Percentiles rank a stretch among this genome's conserved stretches.
Evolutionary conservation across 1,284 basidiomycete genomes (phyloP).

Genomic region (Pterulicium gracile): DNA sequence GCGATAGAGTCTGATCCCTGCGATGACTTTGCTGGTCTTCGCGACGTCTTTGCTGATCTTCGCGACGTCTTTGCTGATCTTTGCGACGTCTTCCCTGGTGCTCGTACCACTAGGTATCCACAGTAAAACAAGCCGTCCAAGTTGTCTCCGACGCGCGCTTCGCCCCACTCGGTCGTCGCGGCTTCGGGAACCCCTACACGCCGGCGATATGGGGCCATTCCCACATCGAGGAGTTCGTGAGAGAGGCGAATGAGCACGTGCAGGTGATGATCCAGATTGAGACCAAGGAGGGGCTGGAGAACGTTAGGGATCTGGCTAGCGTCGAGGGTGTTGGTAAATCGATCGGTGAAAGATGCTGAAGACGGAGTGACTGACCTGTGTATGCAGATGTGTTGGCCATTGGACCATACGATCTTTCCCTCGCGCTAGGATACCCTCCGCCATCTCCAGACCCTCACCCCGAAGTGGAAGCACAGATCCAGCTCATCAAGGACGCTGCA

Average conservation of each 20-base stretch:
- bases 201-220: conserved; percentile 44
- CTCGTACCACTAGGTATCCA: conserved; percentile 33
- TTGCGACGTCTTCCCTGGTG: neutral
- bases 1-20: no score
- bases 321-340: conserved; percentile 54
- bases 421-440: conserved; percentile 43
- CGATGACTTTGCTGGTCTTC: no score
- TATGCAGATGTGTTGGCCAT: conserved; percentile 50
- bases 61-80: neutral
- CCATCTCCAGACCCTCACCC: conserved; percentile 55
- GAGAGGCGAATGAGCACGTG: conserved; percentile 42
- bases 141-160: conserved; percentile 45
- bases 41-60: neutral
- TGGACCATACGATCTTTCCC: conserved; percentile 59
- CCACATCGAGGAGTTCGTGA: conserved; percentile 29
- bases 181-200: conserved; percentile 52
- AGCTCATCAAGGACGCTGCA: conserved; percentile 39
- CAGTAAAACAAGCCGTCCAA: conserved; percentile 42
- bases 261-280: conserved; percentile 61
- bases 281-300: conserved; percentile 46
- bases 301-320: conserved; percentile 47
- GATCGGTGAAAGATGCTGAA: no score
- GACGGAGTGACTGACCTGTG: no score
- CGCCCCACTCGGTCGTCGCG: conserved; percentile 45
- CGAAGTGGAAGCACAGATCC: conserved; percentile 50